Percentiles rank a stretch among this genome's conserved stretches.
Evolutionary conservation across 1,139 yeast genomes (phyloP).

Genomic region (Zygosaccharomyces sapae): DNA sequence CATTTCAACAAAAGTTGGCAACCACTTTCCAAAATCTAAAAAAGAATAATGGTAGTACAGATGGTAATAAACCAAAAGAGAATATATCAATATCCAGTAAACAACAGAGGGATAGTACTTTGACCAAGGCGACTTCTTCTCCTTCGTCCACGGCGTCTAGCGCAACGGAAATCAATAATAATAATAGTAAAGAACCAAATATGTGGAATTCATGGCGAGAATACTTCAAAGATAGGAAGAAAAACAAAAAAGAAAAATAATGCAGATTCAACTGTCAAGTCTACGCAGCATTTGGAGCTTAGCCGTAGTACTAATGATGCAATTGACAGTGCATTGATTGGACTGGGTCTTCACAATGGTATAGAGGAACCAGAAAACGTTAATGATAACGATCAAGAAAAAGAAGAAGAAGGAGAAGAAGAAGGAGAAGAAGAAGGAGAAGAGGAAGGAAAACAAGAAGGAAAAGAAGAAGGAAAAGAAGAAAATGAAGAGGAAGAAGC

Average conservation of each 20-base stretch:
- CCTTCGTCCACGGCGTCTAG: conserved; percentile 1
- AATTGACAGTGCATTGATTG: conserved; percentile 21
- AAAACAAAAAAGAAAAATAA: conserved; percentile 11
- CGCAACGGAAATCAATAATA: conserved; percentile 8
- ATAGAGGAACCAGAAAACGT: conserved; percentile 1
- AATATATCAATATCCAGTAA: conserved; percentile 3
- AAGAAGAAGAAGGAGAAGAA: background rate
- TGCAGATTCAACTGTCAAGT: conserved; percentile 7
- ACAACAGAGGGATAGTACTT: conserved; percentile 5
- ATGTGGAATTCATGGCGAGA: conserved; percentile 29
- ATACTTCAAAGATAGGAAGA: conserved; percentile 24
- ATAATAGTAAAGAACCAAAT: conserved; percentile 9
- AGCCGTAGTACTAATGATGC: conserved; percentile 17
- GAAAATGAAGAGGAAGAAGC: background rate
- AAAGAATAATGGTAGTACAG: conserved; percentile 12
- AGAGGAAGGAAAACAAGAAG: background rate
- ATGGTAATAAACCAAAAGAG: conserved; percentile 8
- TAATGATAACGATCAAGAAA: conserved; percentile 5
- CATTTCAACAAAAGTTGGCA: conserved; percentile 30
- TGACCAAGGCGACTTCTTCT: conserved; percentile 7
- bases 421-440: background rate
- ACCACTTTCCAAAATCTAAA: conserved; percentile 35
- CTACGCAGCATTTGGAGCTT: conserved; percentile 13
- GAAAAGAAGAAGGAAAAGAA: background rate
- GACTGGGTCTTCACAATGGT: conserved; percentile 17